Percentiles rank a stretch among this genome's conserved stretches.
Conservation (phyloP, 805 yeast genomes). For the Candida coleopterorum region DNA sequence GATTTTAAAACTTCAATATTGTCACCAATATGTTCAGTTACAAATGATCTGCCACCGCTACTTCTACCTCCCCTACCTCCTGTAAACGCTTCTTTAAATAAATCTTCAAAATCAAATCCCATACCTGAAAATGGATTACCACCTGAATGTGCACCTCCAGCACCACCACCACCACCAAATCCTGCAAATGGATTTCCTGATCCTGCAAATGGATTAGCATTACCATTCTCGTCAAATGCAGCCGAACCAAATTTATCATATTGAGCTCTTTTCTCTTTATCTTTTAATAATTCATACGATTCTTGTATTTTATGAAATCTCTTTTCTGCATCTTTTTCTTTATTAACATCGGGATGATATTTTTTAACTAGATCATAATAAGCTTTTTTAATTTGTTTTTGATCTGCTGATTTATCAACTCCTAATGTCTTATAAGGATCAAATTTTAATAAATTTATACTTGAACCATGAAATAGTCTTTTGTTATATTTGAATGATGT, state of each 20-base stretch:
- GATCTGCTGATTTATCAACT: slow-evolving; percentile 62
- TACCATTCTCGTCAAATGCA: slow-evolving; percentile 65
- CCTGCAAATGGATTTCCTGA: slow-evolving; percentile 41
- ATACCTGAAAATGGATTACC: slow-evolving; percentile 49
- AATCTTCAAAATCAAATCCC: slow-evolving; percentile 44
- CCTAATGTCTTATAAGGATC: slow-evolving; percentile 90
- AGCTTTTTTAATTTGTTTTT: slow-evolving; percentile 89
- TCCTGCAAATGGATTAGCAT: slow-evolving; percentile 45
- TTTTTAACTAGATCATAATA: slow-evolving; percentile 91
- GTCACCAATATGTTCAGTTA: slow-evolving; percentile 83
- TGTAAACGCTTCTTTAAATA: slow-evolving; percentile 47
- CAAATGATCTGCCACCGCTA: slow-evolving; percentile 42
- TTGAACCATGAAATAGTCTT: slow-evolving; percentile 40
- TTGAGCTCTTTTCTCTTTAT: slow-evolving; percentile 78
- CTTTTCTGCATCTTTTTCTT: slow-evolving; percentile 81
- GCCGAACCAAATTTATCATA: slow-evolving; percentile 90
- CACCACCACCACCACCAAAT: slow-evolving; percentile 40
- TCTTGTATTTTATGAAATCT: slow-evolving; percentile 91
- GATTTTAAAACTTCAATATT: slow-evolving; percentile 76
- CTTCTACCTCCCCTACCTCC: slow-evolving; percentile 32
- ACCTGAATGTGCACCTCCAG: slow-evolving; percentile 33
- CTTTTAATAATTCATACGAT: slow-evolving; percentile 87
- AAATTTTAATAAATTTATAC: slow-evolving; percentile 23
- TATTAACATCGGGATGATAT: slow-evolving; percentile 95
- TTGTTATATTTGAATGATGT: neutral